Percentiles rank a stretch among this genome's conserved stretches.
These are phyloP conservation scores for Sphaceloma murrayae DNA, from an alignment of 2,329 filamentous ascomycete genomes.

Conservation along the genomic window DNA sequence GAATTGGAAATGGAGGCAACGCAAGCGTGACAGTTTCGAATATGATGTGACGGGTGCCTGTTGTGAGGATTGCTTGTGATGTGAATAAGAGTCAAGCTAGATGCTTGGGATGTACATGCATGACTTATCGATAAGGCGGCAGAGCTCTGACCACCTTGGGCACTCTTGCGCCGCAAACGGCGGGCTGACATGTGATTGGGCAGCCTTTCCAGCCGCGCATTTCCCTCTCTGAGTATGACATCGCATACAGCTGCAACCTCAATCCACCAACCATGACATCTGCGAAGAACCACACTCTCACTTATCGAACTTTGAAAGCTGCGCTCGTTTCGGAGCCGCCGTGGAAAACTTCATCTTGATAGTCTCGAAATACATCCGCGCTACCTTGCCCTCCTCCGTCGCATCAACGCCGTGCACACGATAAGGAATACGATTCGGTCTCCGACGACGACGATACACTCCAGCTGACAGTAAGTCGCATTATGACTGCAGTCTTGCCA, in stretches of 20 bases:
- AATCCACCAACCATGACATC: conserved; percentile 1
- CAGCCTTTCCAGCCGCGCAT: conserved; percentile 14
- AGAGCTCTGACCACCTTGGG: not conserved
- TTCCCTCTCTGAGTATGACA: conserved; percentile 12
- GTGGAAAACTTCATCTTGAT: not conserved
- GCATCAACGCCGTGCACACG: conserved; percentile 14
- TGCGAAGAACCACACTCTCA: not conserved
- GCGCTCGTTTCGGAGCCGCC: conserved; percentile 10
- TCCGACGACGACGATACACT: conserved; percentile 3
- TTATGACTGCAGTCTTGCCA: conserved; percentile 10
- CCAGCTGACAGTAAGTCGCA: conserved; percentile 15
- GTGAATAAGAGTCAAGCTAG: no score
- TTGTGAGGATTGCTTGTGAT: no score
- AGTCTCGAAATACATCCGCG: no score
- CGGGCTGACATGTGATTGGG: conserved; percentile 8
- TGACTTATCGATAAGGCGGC: not conserved
- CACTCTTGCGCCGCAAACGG: not conserved
- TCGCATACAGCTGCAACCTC: not conserved
- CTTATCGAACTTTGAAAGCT: not conserved
- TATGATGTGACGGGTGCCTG: conserved; percentile 6
- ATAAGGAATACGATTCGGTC: conserved; percentile 6
- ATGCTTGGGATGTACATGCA: not conserved
- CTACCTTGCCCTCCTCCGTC: conserved; percentile 10
- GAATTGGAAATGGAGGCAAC: not conserved
- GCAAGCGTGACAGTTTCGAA: not conserved